Evolutionary conservation across 2,329 filamentous ascomycete genomes (phyloP), one percentile per base, ranked within the genome.

Genomic region (Fusarium hainanense): DNA sequence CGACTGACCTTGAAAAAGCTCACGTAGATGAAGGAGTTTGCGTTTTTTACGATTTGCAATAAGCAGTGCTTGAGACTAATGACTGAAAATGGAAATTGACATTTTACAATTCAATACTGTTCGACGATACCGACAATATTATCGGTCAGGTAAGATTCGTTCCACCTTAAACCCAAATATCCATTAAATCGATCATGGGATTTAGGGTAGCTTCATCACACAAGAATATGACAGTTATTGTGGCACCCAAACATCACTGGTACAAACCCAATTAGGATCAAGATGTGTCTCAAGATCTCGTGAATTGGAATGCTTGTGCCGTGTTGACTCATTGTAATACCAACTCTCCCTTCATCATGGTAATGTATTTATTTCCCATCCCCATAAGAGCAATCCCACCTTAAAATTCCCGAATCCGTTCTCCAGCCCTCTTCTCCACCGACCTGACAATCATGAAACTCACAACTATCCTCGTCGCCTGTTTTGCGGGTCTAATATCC

Each of bases 361-460:
- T n/a, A 6, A 18, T 37, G 6, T 37, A 18, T 37, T 11, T 11
- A 10, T 11, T 37, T 11, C 3, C 4, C 32, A n/a, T 37, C 32
- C 32, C 32, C 32, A 18, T 8, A 16, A 1, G 1, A 5, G 3
- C 8, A 34, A 34, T 34, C 18, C 0, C 30, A 2, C 30, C 4
- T 32, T 2, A 2, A 5, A 32, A 16, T 13, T 30, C 21, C 27
- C 7, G 13, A 32, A 32, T 4, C 14, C 14, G 30, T 16, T 3
- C 9, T 16, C 30, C 14, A 8, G 2, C 2, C 2, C 5, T 8
- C 0, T 16, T 34, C 14, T 1, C 32, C 14, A 34, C 4, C 4
- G 3, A 10, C 9, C 6, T 25, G 0, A 10, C 11, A 3, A n/a
- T 10, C 6, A 42, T 54, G n/a, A 43, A 10, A 25, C 7, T 12